Evolutionary conservation across 2,329 filamentous ascomycete species (phyloP).

Genomic region (Dactylonectria estremocensis): DNA sequence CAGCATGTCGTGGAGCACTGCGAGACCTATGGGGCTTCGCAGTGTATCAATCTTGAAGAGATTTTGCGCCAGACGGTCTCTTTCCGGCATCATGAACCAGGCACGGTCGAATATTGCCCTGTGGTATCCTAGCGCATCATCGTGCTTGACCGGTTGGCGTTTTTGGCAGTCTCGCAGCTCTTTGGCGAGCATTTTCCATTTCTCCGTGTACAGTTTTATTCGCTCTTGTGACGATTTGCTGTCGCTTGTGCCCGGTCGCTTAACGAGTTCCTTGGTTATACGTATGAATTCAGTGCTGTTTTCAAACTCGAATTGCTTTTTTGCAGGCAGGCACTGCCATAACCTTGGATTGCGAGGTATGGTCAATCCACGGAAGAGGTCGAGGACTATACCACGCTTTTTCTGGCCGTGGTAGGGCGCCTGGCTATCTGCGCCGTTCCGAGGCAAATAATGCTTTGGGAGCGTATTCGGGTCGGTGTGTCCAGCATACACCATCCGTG

Average conservation of each 20-base stretch:
- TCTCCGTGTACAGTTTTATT: slow-evolving; percentile 1
- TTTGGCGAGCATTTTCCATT: slow-evolving; percentile 3
- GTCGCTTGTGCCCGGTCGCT: neutral
- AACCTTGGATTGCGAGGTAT: slow-evolving; percentile 10
- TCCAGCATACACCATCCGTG: too few species aligned
- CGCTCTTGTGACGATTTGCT: neutral
- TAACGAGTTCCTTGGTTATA: slow-evolving; percentile 4
- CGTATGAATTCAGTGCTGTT: slow-evolving; percentile 4
- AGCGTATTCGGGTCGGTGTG: too few species aligned
- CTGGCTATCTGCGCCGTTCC: slow-evolving; percentile 8
- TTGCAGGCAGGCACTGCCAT: slow-evolving; percentile 11
- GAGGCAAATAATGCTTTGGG: too few species aligned
- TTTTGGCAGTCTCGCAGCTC: slow-evolving; percentile 14
- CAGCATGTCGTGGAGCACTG: slow-evolving; percentile 3
- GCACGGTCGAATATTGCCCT: slow-evolving; percentile 3
- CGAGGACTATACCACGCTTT: slow-evolving; percentile 5
- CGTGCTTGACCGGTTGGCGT: slow-evolving; percentile 3
- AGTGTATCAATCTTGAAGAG: slow-evolving; percentile 6
- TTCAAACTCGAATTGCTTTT: slow-evolving; percentile 12
- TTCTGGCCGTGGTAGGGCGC: neutral
- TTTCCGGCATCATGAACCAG: slow-evolving; percentile 6
- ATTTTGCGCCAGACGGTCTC: slow-evolving; percentile 7
- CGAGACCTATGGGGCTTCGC: slow-evolving; percentile 1
- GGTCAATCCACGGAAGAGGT: slow-evolving; percentile 11
- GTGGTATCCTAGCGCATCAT: slow-evolving; percentile 1